Conservation (phyloP, 495 filamentous ascomycete species). For the Trichoderma reesei region DNA sequence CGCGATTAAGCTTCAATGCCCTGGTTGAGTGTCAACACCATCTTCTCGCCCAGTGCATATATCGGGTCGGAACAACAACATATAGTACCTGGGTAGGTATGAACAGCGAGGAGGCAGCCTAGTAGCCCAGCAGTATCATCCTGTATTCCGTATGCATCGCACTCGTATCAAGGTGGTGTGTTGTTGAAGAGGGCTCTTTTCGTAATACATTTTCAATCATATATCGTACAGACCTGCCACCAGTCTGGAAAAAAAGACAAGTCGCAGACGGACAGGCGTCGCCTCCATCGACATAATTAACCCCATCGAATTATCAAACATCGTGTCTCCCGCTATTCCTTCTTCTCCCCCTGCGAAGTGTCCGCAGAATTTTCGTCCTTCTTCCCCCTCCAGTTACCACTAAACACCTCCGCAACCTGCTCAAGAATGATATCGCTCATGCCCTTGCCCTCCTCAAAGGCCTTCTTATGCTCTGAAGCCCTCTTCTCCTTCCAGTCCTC, state of each 20-base stretch:
- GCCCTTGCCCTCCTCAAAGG: conserved; percentile 65
- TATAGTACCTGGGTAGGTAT: too few relatives aligned
- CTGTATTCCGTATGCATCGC: too few relatives aligned
- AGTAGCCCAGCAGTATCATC: too few relatives aligned
- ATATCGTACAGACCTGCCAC: neutral
- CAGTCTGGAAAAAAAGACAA: neutral
- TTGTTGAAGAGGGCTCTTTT: too few relatives aligned
- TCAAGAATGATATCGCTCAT: conserved; percentile 76
- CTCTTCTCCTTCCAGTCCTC: conserved; percentile 33
- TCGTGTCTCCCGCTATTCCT: conserved; percentile 12
- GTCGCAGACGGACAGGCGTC: neutral
- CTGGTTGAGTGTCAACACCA: neutral
- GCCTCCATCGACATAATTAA: neutral
- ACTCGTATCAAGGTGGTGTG: too few relatives aligned
- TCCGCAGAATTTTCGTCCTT: conserved; percentile 20
- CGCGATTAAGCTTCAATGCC: too few relatives aligned
- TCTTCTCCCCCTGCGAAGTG: conserved; percentile 19
- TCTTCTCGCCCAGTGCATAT: neutral
- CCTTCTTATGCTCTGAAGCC: conserved; percentile 58
- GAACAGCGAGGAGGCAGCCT: too few relatives aligned
- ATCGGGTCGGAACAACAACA: too few relatives aligned
- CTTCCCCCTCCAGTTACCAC: conserved; percentile 32
- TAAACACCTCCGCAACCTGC: conserved; percentile 77
- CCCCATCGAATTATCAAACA: neutral
- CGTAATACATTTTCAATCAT: too few relatives aligned